Evolutionary conservation across 805 yeast species (phyloP).

Genomic region (Saccharomycopsis fibuligera): DNA sequence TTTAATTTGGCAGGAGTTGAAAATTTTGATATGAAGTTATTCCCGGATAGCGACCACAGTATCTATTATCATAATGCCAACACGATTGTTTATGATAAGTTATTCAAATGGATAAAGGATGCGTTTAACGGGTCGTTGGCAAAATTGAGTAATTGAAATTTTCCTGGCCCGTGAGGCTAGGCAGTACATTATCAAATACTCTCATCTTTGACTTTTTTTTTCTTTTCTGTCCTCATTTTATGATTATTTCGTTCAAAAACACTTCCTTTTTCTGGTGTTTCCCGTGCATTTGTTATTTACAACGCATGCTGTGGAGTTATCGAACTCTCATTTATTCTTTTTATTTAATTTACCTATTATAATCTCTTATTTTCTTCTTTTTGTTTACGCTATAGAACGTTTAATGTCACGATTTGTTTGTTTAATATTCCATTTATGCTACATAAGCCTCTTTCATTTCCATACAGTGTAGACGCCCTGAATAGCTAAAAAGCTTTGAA

Average conservation of each 20-base stretch:
- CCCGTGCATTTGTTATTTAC: no score
- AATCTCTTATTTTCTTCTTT: no score
- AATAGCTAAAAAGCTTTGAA: no score
- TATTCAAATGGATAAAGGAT: constrained; percentile 59
- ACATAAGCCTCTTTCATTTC: no score
- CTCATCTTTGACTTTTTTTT: not conserved
- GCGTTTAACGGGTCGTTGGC: constrained; percentile 44
- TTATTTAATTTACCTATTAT: no score
- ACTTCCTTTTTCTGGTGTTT: not conserved
- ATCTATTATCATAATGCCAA: constrained; percentile 78
- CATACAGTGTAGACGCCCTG: no score
- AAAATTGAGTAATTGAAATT: constrained; percentile 5
- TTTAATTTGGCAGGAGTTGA: constrained; percentile 51
- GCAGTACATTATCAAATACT: not conserved
- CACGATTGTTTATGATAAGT: constrained; percentile 61
- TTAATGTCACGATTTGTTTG: no score
- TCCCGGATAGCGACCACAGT: constrained; percentile 90
- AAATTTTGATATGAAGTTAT: constrained; percentile 80
- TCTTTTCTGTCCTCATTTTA: not conserved
- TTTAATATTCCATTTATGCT: no score
- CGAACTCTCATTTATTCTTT: no score
- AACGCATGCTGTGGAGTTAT: no score
- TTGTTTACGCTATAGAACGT: no score
- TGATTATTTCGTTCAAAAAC: not conserved
- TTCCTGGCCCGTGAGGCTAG: not conserved